Conservation (phyloP, 1,284 basidiomycete species). For the Boletus semigastroideus region DNA sequence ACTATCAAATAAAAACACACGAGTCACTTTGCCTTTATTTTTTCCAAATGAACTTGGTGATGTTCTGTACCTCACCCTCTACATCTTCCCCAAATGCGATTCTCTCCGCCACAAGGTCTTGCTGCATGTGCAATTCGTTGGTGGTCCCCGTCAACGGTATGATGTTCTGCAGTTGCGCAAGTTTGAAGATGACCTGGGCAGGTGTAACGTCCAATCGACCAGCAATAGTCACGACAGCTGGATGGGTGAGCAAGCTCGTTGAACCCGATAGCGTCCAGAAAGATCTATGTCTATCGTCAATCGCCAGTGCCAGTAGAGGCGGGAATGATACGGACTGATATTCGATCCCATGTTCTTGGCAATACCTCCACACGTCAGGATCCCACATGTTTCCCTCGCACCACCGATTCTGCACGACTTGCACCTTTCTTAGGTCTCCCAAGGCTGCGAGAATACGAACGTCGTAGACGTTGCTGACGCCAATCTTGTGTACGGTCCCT, state of each 20-base stretch:
- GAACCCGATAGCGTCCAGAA: constrained; percentile 87
- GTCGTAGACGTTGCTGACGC: constrained; percentile 78
- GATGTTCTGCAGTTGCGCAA: constrained; percentile 61
- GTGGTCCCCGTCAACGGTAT: constrained; percentile 68
- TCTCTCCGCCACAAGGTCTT: constrained; percentile 52
- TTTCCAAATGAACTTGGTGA: constrained; percentile 36
- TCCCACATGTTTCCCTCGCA: constrained; percentile 80
- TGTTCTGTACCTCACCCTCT: constrained; percentile 39
- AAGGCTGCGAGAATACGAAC: constrained; percentile 52
- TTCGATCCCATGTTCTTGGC: constrained; percentile 54
- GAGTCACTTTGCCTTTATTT: constrained; percentile 10
- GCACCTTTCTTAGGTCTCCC: constrained; percentile 52
- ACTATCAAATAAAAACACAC: not conserved
- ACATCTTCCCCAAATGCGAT: constrained; percentile 43
- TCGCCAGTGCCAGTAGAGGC: not conserved
- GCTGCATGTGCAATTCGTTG: constrained; percentile 59
- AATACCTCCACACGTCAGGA: constrained; percentile 54
- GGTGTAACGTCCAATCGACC: constrained; percentile 50
- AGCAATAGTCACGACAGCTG: constrained; percentile 47
- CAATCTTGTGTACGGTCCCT: constrained; percentile 63
- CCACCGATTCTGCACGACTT: constrained; percentile 83
- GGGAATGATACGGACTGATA: constrained; percentile 60
- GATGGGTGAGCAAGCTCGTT: constrained; percentile 55
- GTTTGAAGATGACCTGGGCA: constrained; percentile 64
- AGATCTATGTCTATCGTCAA: constrained; percentile 47